Evolutionary conservation across 352 stramenopile genomes (phyloP).

Genomic region (Globisporangium parvum): DNA sequence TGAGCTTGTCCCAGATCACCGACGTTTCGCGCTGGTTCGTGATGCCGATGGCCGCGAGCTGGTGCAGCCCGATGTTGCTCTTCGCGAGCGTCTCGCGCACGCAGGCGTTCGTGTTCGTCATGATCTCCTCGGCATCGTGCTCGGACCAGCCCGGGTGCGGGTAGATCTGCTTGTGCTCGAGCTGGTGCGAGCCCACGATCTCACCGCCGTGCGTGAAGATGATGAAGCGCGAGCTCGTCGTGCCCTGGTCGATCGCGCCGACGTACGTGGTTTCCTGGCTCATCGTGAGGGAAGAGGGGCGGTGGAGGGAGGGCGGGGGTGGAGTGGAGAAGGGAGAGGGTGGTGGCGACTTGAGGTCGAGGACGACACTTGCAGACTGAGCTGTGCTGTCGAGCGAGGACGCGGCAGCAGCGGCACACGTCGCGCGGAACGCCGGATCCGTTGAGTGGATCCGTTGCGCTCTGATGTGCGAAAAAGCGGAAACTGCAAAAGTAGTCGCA

Average conservation of each 20-base stretch:
- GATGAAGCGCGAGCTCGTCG: conserved; percentile 95
- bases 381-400: neutral
- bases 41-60: conserved; percentile 94
- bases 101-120: conserved; percentile 73
- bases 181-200: conserved; percentile 89
- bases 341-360: conserved; percentile 11
- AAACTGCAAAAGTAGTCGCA: neutral
- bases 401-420: neutral
- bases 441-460: neutral
- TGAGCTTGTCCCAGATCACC: conserved; percentile 95
- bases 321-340: neutral
- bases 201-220: conserved; percentile 89
- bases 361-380: conserved; percentile 31
- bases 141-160: conserved; percentile 95
- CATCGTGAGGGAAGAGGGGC: conserved; percentile 14
- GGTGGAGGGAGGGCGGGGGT: conserved; percentile 4
- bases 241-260: conserved; percentile 96
- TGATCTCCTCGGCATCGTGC: conserved; percentile 97
- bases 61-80: conserved; percentile 49
- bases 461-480: neutral
- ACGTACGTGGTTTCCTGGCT: conserved; percentile 41
- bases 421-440: neutral
- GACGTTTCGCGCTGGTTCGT: conserved; percentile 99
- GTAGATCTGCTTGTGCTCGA: conserved; percentile 97
- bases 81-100: conserved; percentile 72